These are phyloP conservation scores for Sarcomyxa edulis DNA, from an alignment of 768 basidiomycete genomes.

Conservation along the genomic window DNA sequence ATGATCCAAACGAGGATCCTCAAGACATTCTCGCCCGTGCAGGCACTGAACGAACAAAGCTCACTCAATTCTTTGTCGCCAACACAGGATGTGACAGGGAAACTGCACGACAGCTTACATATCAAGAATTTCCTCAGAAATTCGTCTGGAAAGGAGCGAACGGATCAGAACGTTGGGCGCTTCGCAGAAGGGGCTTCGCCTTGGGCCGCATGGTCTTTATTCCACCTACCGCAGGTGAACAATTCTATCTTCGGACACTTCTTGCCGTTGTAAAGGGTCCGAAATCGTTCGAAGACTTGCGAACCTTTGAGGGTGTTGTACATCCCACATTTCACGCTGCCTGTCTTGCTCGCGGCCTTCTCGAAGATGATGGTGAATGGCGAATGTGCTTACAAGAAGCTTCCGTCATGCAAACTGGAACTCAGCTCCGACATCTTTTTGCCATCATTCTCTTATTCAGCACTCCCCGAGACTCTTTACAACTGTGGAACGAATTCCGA, in stretches of 20 bases:
- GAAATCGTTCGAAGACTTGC: slow-evolving; percentile 19
- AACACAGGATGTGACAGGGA: neutral
- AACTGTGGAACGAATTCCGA: slow-evolving; percentile 32
- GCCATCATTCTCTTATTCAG: slow-evolving; percentile 27
- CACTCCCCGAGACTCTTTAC: slow-evolving; percentile 22
- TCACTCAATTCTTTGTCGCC: neutral
- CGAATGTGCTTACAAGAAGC: slow-evolving; percentile 29
- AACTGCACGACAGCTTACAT: neutral
- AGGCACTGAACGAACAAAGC: neutral
- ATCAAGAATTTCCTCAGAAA: slow-evolving; percentile 6
- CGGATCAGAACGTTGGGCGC: slow-evolving; percentile 5
- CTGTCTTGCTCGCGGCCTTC: slow-evolving; percentile 23
- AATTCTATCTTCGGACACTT: slow-evolving; percentile 34
- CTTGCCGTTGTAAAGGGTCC: slow-evolving; percentile 33
- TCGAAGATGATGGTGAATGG: slow-evolving; percentile 30
- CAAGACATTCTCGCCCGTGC: neutral
- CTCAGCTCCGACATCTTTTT: slow-evolving; percentile 30
- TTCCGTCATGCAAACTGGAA: slow-evolving; percentile 28
- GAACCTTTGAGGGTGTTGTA: slow-evolving; percentile 10
- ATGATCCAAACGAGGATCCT: neutral
- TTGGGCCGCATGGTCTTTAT: slow-evolving; percentile 27
- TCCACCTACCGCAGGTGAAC: slow-evolving; percentile 24
- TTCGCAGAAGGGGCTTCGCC: slow-evolving; percentile 1
- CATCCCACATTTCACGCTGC: slow-evolving; percentile 27
- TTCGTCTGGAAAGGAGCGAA: slow-evolving; percentile 10